phyloP scores from a whole-genome alignment of 768 basidiomycete species.

The Kwoniella sp. region DNA sequence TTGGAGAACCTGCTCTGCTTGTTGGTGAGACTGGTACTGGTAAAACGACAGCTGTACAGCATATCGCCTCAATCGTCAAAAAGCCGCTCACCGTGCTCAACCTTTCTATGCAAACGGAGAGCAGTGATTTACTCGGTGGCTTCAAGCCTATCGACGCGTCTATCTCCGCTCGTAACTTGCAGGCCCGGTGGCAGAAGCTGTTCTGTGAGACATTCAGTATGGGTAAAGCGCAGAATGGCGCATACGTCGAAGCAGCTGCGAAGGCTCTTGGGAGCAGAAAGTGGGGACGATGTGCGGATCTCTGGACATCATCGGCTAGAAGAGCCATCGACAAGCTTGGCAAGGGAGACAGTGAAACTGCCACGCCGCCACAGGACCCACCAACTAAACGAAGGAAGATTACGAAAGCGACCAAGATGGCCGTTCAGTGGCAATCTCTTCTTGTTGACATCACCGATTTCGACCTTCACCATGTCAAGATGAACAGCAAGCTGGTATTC shows the following conservation, averaged over 20 bases:
- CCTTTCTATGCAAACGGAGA: slow-evolving; percentile 93
- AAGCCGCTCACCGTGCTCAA: slow-evolving; percentile 84
- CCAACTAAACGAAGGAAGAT: slow-evolving; percentile 75
- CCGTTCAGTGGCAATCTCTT: slow-evolving; percentile 68
- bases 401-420: slow-evolving; percentile 46
- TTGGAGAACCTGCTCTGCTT: slow-evolving; percentile 80
- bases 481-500: slow-evolving; percentile 87
- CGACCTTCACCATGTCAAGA: slow-evolving; percentile 79
- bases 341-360: slow-evolving; percentile 14
- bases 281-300: slow-evolving; percentile 78
- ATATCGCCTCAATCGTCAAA: slow-evolving; percentile 76
- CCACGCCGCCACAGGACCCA: slow-evolving; percentile 47
- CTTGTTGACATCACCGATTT: slow-evolving; percentile 73
- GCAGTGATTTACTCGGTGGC: slow-evolving; percentile 88
- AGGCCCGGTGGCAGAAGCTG: slow-evolving; percentile 73
- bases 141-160: slow-evolving; percentile 94
- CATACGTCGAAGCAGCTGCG: slow-evolving; percentile 76
- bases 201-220: slow-evolving; percentile 84
- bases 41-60: slow-evolving; percentile 88
- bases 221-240: slow-evolving; percentile 73
- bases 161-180: slow-evolving; percentile 70
- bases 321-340: slow-evolving; percentile 59
- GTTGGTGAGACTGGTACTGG: slow-evolving; percentile 99
- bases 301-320: slow-evolving; percentile 66
- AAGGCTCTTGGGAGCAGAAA: slow-evolving; percentile 78